These are phyloP conservation scores for Knoxia roxburghii DNA, from an alignment of 257 asterid species.

Conservation along the genomic window DNA sequence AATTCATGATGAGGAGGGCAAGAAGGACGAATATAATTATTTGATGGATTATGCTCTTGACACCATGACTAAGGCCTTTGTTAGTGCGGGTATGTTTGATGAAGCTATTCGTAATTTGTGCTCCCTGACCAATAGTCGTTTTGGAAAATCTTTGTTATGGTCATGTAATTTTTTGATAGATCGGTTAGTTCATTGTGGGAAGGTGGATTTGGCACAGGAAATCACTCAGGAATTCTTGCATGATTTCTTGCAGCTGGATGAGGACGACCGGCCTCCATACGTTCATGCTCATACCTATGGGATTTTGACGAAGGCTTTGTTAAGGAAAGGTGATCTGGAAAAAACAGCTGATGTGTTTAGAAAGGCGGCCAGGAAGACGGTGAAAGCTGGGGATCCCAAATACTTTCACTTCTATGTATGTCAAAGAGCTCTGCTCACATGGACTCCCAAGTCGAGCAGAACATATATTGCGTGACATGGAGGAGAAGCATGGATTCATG, in stretches of 20 bases:
- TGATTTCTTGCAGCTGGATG: slow-evolving; percentile 43
- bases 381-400: slow-evolving; percentile 47
- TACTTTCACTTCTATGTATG: slow-evolving; percentile 36
- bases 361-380: slow-evolving; percentile 58
- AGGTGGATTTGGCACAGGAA: slow-evolving; percentile 42
- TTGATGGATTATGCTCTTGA: too few species aligned
- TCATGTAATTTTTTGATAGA: slow-evolving; percentile 67
- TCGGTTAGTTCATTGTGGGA: slow-evolving; percentile 45
- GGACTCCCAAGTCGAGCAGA: slow-evolving; percentile 52
- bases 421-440: slow-evolving; percentile 72
- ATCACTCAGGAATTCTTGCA: too few species aligned
- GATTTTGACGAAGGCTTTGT: slow-evolving; percentile 56
- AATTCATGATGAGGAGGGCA: too few species aligned
- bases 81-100: slow-evolving; percentile 39
- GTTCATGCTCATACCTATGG: slow-evolving; percentile 67
- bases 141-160: slow-evolving; percentile 41
- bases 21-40: too few species aligned
- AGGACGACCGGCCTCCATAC: slow-evolving; percentile 51
- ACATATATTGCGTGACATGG: slow-evolving; percentile 43
- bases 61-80: too few species aligned
- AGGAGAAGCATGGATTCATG: slow-evolving; percentile 40
- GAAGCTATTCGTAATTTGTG: slow-evolving; percentile 48
- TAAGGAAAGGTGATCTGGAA: slow-evolving; percentile 42
- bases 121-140: slow-evolving; percentile 32
- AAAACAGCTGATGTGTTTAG: slow-evolving; percentile 51